Evolutionary conservation across 129 eudicot species (phyloP).

Genomic region (Kitagawia praeruptora): DNA sequence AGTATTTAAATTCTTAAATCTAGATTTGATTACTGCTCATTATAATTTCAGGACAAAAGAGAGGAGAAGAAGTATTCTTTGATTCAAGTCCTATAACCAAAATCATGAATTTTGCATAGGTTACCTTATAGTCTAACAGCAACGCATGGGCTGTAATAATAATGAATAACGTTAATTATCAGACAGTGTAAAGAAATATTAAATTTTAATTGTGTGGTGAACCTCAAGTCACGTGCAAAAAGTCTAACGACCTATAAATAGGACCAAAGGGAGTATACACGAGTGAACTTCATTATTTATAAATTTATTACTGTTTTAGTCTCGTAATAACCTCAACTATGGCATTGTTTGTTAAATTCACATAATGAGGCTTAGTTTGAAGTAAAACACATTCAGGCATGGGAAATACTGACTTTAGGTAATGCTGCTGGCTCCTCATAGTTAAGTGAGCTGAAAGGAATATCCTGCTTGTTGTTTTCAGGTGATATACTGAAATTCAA

Average conservation of each 20-base stretch:
- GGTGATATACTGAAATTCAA: constrained; percentile 29
- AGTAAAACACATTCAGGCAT: background rate
- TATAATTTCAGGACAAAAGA: background rate
- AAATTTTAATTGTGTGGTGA: too few relatives aligned
- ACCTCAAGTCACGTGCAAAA: too few relatives aligned
- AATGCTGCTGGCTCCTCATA: constrained; percentile 46
- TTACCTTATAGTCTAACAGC: background rate
- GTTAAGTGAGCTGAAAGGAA: constrained; percentile 33
- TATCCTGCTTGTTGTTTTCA: constrained; percentile 41
- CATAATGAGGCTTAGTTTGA: background rate
- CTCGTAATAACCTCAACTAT: background rate
- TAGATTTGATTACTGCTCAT: background rate
- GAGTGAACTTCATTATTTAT: background rate
- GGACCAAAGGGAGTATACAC: too few relatives aligned
- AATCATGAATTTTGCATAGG: background rate
- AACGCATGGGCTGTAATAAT: background rate
- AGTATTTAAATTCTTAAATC: background rate
- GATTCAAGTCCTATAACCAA: background rate
- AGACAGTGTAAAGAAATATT: background rate
- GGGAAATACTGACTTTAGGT: constrained; percentile 41
- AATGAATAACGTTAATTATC: background rate
- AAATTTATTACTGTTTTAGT: background rate
- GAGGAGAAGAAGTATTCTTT: background rate
- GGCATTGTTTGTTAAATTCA: background rate
- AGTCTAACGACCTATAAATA: too few relatives aligned